These are phyloP conservation scores for Trebouxia sp. DNA, from an alignment of 139 green algal genomes.

Conservation along the genomic window DNA sequence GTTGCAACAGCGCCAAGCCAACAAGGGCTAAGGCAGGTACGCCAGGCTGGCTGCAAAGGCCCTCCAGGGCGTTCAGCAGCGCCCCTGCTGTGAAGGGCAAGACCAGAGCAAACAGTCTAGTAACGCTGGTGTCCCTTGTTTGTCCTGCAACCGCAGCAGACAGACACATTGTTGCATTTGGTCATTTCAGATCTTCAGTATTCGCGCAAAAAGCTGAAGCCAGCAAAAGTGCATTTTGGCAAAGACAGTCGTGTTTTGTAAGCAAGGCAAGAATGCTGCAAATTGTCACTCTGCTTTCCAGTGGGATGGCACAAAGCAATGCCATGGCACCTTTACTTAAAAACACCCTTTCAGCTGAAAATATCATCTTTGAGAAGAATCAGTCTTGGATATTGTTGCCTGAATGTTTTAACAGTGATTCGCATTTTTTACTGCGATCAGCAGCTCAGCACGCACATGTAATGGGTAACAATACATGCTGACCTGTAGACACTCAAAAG, in stretches of 20 bases:
- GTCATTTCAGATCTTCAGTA: too few relatives aligned
- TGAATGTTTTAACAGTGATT: too few relatives aligned
- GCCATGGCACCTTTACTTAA: too few relatives aligned
- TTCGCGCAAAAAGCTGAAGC: neutral
- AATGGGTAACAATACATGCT: too few relatives aligned
- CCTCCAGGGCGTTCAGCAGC: conserved; percentile 25
- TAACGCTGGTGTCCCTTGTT: neutral
- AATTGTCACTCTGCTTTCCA: too few relatives aligned
- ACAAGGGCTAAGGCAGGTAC: conserved; percentile 25
- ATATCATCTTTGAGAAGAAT: too few relatives aligned
- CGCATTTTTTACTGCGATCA: too few relatives aligned
- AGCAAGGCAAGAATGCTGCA: neutral
- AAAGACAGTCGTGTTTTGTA: neutral
- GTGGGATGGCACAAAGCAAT: too few relatives aligned
- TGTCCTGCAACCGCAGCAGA: neutral
- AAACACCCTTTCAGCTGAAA: too few relatives aligned
- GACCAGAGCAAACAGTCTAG: conserved; percentile 7
- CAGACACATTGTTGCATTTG: neutral
- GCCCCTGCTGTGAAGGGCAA: conserved; percentile 31
- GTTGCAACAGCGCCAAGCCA: conserved; percentile 2
- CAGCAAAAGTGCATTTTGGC: neutral
- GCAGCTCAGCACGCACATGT: too few relatives aligned
- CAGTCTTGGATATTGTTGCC: too few relatives aligned
- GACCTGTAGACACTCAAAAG: too few relatives aligned
- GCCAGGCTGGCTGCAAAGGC: neutral